Evolutionary conservation across 345 rosid species (phyloP).

Genomic region (Erysimum cheiranthoides): DNA sequence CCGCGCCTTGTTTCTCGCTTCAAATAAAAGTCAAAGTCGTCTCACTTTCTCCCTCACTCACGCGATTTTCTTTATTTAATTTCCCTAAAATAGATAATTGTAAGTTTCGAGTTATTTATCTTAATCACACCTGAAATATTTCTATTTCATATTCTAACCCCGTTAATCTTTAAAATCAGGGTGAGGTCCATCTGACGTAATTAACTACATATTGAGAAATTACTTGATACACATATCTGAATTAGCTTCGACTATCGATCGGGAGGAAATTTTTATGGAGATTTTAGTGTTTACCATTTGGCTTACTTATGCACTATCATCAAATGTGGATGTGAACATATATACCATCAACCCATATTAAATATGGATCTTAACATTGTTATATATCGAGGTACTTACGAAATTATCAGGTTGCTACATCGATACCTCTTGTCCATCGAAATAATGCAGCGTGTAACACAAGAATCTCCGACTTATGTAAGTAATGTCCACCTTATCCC

Average conservation of each 20-base stretch:
- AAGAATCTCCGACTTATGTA: not conserved
- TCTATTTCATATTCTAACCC: not conserved
- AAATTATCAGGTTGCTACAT: no score
- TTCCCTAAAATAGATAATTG: slow-evolving; percentile 13
- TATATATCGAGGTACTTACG: no score
- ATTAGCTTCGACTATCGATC: not conserved
- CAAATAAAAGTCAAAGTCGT: slow-evolving; percentile 47
- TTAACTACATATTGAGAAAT: not conserved
- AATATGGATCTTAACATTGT: no score
- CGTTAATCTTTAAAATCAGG: not conserved
- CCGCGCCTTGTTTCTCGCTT: slow-evolving; percentile 86
- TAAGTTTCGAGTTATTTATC: not conserved
- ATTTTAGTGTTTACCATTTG: no score
- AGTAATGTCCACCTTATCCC: not conserved
- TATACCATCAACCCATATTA: no score
- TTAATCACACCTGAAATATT: not conserved
- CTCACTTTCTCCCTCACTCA: slow-evolving; percentile 37
- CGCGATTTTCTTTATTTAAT: slow-evolving; percentile 19
- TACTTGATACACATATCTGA: not conserved
- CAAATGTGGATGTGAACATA: no score
- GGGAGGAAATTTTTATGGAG: no score
- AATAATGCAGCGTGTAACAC: not conserved
- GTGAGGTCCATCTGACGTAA: not conserved
- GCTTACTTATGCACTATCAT: no score
- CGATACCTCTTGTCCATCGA: no score